Evolutionary conservation across 768 basidiomycete species (phyloP), one percentile per base, ranked within the genome.

Genomic region (Serendipita sp.): DNA sequence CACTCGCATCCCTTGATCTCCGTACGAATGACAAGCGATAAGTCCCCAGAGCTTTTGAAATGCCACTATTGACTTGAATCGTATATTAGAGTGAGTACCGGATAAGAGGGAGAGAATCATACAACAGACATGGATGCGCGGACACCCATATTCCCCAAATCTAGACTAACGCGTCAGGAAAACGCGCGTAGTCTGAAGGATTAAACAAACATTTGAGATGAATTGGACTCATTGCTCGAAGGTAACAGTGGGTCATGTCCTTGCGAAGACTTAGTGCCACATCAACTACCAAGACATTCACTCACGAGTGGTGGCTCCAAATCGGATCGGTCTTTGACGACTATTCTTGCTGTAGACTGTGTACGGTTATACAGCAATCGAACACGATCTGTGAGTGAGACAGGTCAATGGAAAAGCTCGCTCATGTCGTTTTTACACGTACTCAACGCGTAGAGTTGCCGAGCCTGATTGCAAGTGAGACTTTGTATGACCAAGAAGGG

Each of bases 181-280:
- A 28, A 33, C 26, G 22, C 22, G 17, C 42, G 24, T 43, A 41
- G 42, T 11, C 33, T 51, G 28, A 13, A 24, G 17, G 58, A 30
- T 33, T n/a, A n/a, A 4, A 71, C 80, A 31, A 65, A 85, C 84
- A 90, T 73, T 88, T 83, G 64, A 88, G 72, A 68, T 90, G 88
- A 53, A 92, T 88, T 3, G 88, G 89, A 66, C 84, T 86, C 88
- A 92, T 90, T 0, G 88, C 87, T n/a, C 88, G 81, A 7, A 90
- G 74, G 66, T 85, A 88, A 62, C 83, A 86, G 71, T 90, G 85
- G 0, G 88, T 89, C 86, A 90, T 88, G 68, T 90, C 82, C 79
- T 86, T 63, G 38, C 14, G 0, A 51, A 2, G 5, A 24, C 14
- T 28, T n/a, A 34, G 33, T n/a, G 11, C n/a, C n/a, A 34, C 17